Conservation (phyloP, 176 grass and related monocot species). For the Cocos nucifera region DNA sequence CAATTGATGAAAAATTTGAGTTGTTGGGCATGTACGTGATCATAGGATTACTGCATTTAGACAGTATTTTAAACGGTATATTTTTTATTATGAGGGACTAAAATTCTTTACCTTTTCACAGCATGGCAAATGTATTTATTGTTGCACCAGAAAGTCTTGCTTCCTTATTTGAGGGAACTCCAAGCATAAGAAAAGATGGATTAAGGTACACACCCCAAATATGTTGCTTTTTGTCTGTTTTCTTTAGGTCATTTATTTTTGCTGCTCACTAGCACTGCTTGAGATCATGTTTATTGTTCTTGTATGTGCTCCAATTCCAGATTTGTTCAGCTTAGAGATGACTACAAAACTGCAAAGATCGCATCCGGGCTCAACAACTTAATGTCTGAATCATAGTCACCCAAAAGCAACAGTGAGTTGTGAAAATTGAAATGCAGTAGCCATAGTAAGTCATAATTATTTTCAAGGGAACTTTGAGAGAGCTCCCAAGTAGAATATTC, state of each 20-base stretch:
- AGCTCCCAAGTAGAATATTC: too few species aligned
- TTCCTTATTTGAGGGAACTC: constrained; percentile 87
- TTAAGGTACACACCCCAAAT: constrained; percentile 37
- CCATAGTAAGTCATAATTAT: too few species aligned
- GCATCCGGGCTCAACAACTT: constrained; percentile 78
- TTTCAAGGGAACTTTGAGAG: too few species aligned
- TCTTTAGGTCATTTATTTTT: neutral
- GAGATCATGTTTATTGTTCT: neutral
- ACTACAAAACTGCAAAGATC: constrained; percentile 91
- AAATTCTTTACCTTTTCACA: constrained; percentile 20
- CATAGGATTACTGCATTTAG: too few species aligned
- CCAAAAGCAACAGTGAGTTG: too few species aligned
- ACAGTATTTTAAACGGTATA: neutral
- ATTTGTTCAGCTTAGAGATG: constrained; percentile 94
- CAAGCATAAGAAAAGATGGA: constrained; percentile 90
- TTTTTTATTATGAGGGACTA: neutral
- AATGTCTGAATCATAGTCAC: constrained; percentile 44
- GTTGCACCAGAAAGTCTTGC: constrained; percentile 95
- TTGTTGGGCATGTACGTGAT: constrained; percentile 82
- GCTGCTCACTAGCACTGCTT: neutral
- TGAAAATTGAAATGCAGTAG: too few species aligned
- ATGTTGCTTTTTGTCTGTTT: neutral
- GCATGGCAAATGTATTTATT: constrained; percentile 93
- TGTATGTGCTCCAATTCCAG: constrained; percentile 31
- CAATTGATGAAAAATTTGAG: constrained; percentile 98